A percentile compares a stretch with the other conserved stretches of the same genome.
These are phyloP conservation scores for Prinsepia uniflora DNA, from an alignment of 306 rosid species.

Conservation along the genomic window DNA sequence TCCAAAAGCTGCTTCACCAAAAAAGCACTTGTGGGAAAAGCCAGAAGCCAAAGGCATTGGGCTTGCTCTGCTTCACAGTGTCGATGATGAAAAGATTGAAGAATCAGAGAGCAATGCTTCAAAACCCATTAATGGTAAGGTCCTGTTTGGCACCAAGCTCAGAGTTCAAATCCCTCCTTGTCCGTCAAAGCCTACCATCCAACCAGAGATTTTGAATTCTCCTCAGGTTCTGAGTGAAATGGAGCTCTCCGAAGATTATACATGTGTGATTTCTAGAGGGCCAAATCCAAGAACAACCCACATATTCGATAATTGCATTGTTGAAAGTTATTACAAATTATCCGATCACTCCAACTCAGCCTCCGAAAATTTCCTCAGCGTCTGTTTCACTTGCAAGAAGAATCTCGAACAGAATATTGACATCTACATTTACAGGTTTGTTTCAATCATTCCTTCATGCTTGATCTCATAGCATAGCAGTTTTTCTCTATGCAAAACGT, in stretches of 20 bases:
- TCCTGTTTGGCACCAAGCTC: conserved; percentile 53
- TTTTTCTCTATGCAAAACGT: too few relatives aligned
- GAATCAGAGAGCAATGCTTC: not conserved
- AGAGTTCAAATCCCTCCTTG: conserved; percentile 58
- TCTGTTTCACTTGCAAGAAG: conserved; percentile 74
- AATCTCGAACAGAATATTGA: conserved; percentile 71
- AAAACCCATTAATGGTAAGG: conserved; percentile 28
- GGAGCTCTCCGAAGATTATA: conserved; percentile 80
- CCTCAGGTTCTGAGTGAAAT: conserved; percentile 37
- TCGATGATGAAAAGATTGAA: conserved; percentile 30
- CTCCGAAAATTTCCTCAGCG: conserved; percentile 57
- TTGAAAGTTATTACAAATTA: conserved; percentile 36
- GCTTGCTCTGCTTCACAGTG: conserved; percentile 60
- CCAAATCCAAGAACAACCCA: conserved; percentile 74
- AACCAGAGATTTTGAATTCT: conserved; percentile 22
- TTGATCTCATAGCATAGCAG: not conserved
- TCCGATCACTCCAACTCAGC: conserved; percentile 19
- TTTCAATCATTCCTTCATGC: not conserved
- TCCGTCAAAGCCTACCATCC: not conserved
- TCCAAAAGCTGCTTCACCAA: conserved; percentile 30
- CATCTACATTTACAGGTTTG: conserved; percentile 75
- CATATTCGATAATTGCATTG: conserved; percentile 71
- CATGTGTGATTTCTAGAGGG: conserved; percentile 75
- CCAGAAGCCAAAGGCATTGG: conserved; percentile 46
- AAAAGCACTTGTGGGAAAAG: conserved; percentile 38